Conservation (phyloP, 2,329 filamentous ascomycete genomes). For the Trichoderma endophyticum region DNA sequence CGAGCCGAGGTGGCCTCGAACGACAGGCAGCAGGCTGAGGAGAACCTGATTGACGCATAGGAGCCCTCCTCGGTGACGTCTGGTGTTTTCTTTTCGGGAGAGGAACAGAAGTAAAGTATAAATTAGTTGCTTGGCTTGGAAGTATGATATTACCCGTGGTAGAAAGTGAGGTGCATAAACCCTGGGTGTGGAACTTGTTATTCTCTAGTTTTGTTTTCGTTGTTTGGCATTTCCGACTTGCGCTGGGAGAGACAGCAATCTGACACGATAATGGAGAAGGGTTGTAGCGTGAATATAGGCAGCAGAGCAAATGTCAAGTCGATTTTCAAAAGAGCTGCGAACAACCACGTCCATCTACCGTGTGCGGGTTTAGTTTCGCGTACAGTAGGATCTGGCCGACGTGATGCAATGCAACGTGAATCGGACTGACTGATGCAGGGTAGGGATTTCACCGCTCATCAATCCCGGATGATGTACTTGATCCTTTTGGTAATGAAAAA, state of each 20-base stretch:
- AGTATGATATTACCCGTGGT: conserved; percentile 13
- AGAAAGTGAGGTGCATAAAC: conserved; percentile 1
- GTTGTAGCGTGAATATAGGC: conserved; percentile 30
- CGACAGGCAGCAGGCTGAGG: conserved; percentile 46
- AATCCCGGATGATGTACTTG: neutral
- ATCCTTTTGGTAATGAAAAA: neutral
- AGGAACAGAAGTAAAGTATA: neutral
- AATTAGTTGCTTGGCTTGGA: neutral
- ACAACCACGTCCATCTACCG: neutral
- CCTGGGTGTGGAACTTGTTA: neutral
- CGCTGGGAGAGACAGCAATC: conserved; percentile 23
- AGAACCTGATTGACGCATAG: conserved; percentile 61
- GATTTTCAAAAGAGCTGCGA: neutral
- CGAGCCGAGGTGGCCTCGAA: conserved; percentile 41
- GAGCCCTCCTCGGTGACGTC: neutral
- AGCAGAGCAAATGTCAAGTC: conserved; percentile 33
- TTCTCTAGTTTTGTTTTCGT: conserved; percentile 21
- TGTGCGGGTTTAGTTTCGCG: neutral
- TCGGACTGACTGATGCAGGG: neutral
- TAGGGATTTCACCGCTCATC: neutral
- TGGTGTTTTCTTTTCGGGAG: neutral
- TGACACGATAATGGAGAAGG: conserved; percentile 14
- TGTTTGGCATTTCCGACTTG: conserved; percentile 22
- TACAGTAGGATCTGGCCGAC: neutral
- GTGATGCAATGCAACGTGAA: neutral